Percentiles rank a stretch among this genome's conserved stretches.
Conservation (phyloP, 164 flowering plant genomes). For the Vitis rotundifolia region DNA sequence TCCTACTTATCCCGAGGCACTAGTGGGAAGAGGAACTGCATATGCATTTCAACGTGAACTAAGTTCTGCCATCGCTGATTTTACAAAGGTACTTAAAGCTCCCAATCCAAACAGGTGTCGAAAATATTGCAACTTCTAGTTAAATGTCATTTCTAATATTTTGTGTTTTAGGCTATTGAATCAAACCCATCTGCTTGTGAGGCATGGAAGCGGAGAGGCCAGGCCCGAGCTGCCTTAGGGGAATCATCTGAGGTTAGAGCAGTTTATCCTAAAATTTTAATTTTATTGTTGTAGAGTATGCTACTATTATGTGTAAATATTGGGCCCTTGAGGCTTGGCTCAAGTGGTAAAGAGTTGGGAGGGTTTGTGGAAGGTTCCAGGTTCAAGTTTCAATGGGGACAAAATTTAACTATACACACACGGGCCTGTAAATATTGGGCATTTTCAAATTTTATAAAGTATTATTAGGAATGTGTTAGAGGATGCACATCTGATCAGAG, state of each 20-base stretch:
- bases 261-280: background rate
- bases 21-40: slow-evolving; percentile 98
- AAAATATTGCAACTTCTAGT: slow-evolving; percentile 3
- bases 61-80: slow-evolving; percentile 82
- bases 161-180: slow-evolving; percentile 62
- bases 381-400: too few relatives aligned
- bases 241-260: slow-evolving; percentile 69
- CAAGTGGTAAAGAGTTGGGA: too few relatives aligned
- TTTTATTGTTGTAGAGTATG: background rate
- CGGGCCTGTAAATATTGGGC: too few relatives aligned
- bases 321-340: too few relatives aligned
- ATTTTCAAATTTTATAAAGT: background rate
- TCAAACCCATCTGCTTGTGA: slow-evolving; percentile 86
- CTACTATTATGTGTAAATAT: too few relatives aligned
- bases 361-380: too few relatives aligned
- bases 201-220: slow-evolving; percentile 99
- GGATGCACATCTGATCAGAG: background rate
- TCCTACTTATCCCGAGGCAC: slow-evolving; percentile 86
- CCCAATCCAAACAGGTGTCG: background rate
- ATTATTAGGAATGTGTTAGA: background rate
- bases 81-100: slow-evolving; percentile 61
- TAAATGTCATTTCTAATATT: slow-evolving; percentile 2
- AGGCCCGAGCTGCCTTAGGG: slow-evolving; percentile 97
- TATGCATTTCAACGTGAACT: slow-evolving; percentile 91
- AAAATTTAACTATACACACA: too few relatives aligned